Evolutionary conservation across 2,329 filamentous ascomycete genomes (phyloP), one percentile per base, ranked within the genome.

Genomic region (Fusarium concolor): DNA sequence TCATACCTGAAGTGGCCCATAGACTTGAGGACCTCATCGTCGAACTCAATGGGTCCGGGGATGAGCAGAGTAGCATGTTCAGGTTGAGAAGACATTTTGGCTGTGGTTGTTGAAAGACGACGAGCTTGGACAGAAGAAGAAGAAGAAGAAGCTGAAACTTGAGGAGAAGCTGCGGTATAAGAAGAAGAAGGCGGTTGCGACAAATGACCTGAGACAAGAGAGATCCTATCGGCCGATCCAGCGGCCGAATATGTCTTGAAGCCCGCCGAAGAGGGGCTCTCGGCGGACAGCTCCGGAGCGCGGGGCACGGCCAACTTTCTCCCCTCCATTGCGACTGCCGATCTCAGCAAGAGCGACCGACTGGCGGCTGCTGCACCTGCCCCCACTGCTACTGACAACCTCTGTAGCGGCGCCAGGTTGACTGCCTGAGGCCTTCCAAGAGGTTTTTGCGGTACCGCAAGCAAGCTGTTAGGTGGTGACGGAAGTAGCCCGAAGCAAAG

Each of bases 1-100:
- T 71, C 71, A 58, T 56, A 82, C 92, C 92, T 95, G 83, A 91
- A 97, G 82, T 97, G 94, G 84, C 92, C 91, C 95, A 97, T 97
- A 65, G 94, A 93, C 80, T 94, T 88, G 52, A 97, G 89, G 64
- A 98, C 95, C 46, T 90, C 94, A 95, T 98, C 95, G 79, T 97
- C 95, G 78, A 97, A 97, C 84, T 98, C 95, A 80, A 98, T 97
- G 76, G 96, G 96, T 68, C 96, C 96, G 49, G 96, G 96, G 77
- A 99, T 98, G 82, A 99, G 89, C 81, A 99, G 85, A 56, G 95
- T 90, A 42, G 88, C 81, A 76, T 90, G 88, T 50, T 83, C 79
- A 56, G 87, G 83, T 74, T 90, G 88, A 62, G 83, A 84, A 71
- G 87, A 89, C 88, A 90, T 90, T 54, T 76, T 83, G 76, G 75